Conservation (phyloP, 2,329 filamentous ascomycete genomes). For the Colletotrichum chlorophyti region DNA sequence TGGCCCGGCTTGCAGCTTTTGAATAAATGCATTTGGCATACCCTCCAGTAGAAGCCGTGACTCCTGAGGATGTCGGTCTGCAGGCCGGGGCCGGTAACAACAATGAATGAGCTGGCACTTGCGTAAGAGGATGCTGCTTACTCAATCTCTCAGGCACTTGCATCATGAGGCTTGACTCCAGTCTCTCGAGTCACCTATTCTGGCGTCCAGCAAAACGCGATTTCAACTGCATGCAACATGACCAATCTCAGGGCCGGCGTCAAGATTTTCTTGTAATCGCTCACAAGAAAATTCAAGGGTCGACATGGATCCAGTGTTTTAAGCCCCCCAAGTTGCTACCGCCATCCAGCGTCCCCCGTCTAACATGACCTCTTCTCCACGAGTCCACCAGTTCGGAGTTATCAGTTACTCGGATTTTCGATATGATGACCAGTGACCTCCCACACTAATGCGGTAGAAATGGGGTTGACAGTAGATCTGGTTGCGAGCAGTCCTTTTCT, state of each 20-base stretch:
- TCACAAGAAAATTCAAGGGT: neutral
- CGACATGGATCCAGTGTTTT: conserved; percentile 1
- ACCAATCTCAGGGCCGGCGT: conserved; percentile 1
- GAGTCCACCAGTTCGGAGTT: conserved; percentile 13
- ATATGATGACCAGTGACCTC: conserved; percentile 1
- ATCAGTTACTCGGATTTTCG: conserved; percentile 3
- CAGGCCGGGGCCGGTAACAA: no score
- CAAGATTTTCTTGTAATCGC: no score
- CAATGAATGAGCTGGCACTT: no score
- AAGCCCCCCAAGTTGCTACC: neutral
- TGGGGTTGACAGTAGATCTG: conserved; percentile 24
- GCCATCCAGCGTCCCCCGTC: neutral
- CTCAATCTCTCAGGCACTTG: neutral
- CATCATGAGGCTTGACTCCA: neutral
- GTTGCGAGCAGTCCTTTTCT: conserved; percentile 23
- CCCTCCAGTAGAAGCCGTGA: no score
- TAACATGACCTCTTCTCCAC: neutral
- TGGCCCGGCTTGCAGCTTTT: no score
- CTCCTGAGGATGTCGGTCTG: no score
- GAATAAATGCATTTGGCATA: no score
- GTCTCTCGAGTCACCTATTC: no score
- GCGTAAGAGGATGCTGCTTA: no score
- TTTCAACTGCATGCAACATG: neutral
- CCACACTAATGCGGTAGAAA: neutral
- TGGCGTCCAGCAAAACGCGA: neutral